These are phyloP conservation scores for Astraeus odoratus DNA, from an alignment of 768 basidiomycete genomes.

Conservation along the genomic window DNA sequence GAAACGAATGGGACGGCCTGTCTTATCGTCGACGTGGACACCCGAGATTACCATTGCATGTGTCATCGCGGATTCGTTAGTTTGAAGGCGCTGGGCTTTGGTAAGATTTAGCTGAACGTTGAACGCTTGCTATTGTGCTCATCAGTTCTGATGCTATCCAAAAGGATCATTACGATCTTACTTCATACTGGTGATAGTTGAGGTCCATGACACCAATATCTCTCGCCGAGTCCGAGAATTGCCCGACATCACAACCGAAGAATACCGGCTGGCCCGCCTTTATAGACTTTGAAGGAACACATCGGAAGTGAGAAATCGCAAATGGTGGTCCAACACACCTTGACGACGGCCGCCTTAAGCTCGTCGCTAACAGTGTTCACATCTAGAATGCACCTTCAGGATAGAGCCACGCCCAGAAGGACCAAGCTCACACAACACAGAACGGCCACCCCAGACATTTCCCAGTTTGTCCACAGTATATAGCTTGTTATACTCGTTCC, in stretches of 20 bases:
- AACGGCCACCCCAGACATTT: slow-evolving; percentile 83
- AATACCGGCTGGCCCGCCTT: slow-evolving; percentile 87
- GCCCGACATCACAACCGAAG: slow-evolving; percentile 95
- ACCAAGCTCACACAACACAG: slow-evolving; percentile 64
- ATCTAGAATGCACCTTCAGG: slow-evolving; percentile 38
- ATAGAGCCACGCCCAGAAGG: neutral
- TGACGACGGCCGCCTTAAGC: slow-evolving; percentile 77
- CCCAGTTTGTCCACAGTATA: slow-evolving; percentile 93
- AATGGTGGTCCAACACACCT: slow-evolving; percentile 30
- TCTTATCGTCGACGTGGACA: slow-evolving; percentile 71
- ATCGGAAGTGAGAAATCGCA: neutral
- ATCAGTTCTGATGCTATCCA: neutral
- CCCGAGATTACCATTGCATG: slow-evolving; percentile 86
- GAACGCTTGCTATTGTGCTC: slow-evolving; percentile 59
- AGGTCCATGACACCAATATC: slow-evolving; percentile 81
- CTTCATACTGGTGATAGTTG: slow-evolving; percentile 76
- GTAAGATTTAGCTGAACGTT: slow-evolving; percentile 72
- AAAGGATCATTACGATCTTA: slow-evolving; percentile 13
- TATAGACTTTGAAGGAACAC: slow-evolving; percentile 43
- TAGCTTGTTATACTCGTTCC: slow-evolving; percentile 73
- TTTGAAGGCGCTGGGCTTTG: slow-evolving; percentile 80
- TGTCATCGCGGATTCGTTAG: slow-evolving; percentile 86
- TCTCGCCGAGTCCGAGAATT: slow-evolving; percentile 58
- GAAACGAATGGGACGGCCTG: slow-evolving; percentile 78
- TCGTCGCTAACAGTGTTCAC: slow-evolving; percentile 83